These are phyloP conservation scores for Globisporangium nagaii DNA, from an alignment of 352 stramenopile species.

Conservation along the genomic window DNA sequence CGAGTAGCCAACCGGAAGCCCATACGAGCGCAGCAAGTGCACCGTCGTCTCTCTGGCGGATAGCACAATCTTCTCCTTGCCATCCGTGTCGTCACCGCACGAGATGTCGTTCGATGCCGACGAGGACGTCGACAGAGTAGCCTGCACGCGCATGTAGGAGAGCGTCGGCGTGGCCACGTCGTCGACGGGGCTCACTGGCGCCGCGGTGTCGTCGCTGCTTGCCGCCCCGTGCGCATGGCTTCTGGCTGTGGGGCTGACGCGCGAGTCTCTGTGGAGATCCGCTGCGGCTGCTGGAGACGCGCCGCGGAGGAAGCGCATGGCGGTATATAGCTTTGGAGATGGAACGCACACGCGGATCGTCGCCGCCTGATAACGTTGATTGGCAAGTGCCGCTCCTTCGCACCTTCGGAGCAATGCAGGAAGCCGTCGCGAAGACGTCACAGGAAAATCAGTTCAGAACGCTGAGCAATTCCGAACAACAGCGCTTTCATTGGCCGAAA, in stretches of 20 bases:
- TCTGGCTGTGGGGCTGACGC: not conserved
- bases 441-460: too few species aligned
- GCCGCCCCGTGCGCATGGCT: too few species aligned
- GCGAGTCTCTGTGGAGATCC: not conserved
- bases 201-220: not conserved
- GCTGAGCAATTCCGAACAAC: too few species aligned
- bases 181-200: not conserved
- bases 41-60: slow-evolving; percentile 2
- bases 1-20: slow-evolving; percentile 40
- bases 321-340: too few species aligned
- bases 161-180: slow-evolving; percentile 3
- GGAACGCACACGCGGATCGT: not conserved
- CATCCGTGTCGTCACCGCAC: slow-evolving; percentile 7
- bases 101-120: not conserved
- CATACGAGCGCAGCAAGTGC: slow-evolving; percentile 22
- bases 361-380: too few species aligned
- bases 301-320: not conserved
- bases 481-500: too few species aligned
- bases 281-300: not conserved
- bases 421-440: too few species aligned
- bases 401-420: too few species aligned
- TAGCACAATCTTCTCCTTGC: slow-evolving; percentile 7
- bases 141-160: slow-evolving; percentile 1
- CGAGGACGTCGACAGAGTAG: not conserved
- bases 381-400: too few species aligned